Percentiles rank a stretch among this genome's conserved stretches.
phyloP scores from a whole-genome alignment of 2,329 filamentous ascomycete species.

The Aspergillus quadricinctus region DNA sequence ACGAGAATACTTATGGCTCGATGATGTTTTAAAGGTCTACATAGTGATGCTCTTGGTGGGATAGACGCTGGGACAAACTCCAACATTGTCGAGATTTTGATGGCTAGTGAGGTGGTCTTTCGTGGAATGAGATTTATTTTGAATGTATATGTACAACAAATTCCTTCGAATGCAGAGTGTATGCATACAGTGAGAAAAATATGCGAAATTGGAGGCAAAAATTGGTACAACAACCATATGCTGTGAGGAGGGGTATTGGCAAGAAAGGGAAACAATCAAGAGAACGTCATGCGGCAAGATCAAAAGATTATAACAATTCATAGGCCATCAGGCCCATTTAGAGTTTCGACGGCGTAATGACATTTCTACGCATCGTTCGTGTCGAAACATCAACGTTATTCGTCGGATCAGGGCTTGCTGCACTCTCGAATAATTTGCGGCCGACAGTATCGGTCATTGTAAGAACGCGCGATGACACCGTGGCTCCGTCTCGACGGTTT shows the following conservation, averaged over 20 bases:
- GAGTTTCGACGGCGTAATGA: slow-evolving; percentile 32
- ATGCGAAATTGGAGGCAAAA: background rate
- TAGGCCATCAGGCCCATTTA: slow-evolving; percentile 7
- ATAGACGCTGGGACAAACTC: background rate
- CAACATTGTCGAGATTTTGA: background rate
- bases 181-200: background rate
- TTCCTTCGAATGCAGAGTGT: background rate
- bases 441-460: slow-evolving; percentile 72
- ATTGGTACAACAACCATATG: background rate
- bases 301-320: background rate
- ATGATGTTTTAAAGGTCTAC: background rate
- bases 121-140: background rate
- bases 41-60: background rate
- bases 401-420: slow-evolving; percentile 21
- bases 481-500: slow-evolving; percentile 89
- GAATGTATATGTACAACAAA: background rate
- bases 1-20: background rate
- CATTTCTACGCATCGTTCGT: slow-evolving; percentile 33
- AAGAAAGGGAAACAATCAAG: background rate
- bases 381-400: slow-evolving; percentile 30
- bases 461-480: slow-evolving; percentile 77
- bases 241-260: background rate
- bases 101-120: background rate
- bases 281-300: background rate
- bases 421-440: slow-evolving; percentile 55